Evolutionary conservation across 768 basidiomycete genomes (phyloP), one percentile per base, ranked within the genome.

Genomic region (Roridomyces roridus): DNA sequence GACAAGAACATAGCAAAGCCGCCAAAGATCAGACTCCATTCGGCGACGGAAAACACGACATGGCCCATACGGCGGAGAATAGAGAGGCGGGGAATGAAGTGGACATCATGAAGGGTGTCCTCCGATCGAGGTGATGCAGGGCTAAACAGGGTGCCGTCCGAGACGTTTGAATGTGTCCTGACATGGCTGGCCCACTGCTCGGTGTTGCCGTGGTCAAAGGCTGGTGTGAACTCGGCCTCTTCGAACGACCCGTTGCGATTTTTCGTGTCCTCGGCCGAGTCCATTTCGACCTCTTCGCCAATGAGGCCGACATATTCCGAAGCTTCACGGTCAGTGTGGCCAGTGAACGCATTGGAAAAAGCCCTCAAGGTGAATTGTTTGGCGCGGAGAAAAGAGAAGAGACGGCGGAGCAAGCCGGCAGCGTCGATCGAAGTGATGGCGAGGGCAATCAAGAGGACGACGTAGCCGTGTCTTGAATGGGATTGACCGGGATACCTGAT

Each of bases 1-100:
- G 83, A 80, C 24, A 92, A 60, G 14, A 87, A 57, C 65, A 87
- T 81, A 24, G 77, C 81, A 46, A 89, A 88, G 4, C 83, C 96
- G 14, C 88, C 85, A 45, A 94, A 74, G 14, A 97, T 81, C 10
- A 95, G 79, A 11, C 67, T 64, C 34, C 89, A 76, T 68, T 94
- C 89, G 14, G 82, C 51, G 5, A 82, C 78, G 3, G 78, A 79
- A 52, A 88, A 89, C 3, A 69, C 70, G 7, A 64, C 72, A n/a
- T 71, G 72, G 18, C 80, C 80, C n/a, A 86, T 65, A 36, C 79
- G 78, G 26, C 62, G 68, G 11, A 80, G 49, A 3, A 79, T 63
- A 43, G 64, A 46, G 43, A 62, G 63, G 42, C 56, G 61, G 36
- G 63, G 63, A 49, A 50, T 55, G 17, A 46, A 48, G 46, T 79